Evolutionary conservation across 1,284 basidiomycete species (phyloP).

Genomic region (Abortiporus biennis): DNA sequence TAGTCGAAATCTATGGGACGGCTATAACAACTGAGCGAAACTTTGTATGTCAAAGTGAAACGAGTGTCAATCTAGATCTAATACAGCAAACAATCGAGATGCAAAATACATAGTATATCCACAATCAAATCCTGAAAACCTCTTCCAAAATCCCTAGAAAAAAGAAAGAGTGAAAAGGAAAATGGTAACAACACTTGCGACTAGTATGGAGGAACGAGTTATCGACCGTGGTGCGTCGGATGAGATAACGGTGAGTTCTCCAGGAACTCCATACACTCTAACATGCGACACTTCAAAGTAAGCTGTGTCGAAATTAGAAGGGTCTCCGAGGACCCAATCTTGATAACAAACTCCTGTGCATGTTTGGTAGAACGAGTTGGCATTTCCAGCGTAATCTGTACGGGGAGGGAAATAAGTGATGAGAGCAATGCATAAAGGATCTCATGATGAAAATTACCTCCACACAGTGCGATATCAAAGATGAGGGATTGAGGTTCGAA

Average conservation of each 20-base stretch:
- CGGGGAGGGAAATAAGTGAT: not conserved
- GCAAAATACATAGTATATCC: too few species aligned
- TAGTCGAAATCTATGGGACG: too few species aligned
- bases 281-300: slow-evolving; percentile 73
- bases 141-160: too few species aligned
- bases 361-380: slow-evolving; percentile 52
- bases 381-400: slow-evolving; percentile 30
- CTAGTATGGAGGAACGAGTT: too few species aligned
- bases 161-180: too few species aligned
- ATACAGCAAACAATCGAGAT: too few species aligned
- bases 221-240: slow-evolving; percentile 16
- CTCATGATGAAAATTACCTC: slow-evolving; percentile 35
- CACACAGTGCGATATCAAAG: slow-evolving; percentile 74
- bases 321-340: slow-evolving; percentile 68
- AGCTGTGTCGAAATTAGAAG: slow-evolving; percentile 61
- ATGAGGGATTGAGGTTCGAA: slow-evolving; percentile 66
- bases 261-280: slow-evolving; percentile 41
- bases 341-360: slow-evolving; percentile 65
- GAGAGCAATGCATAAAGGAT: slow-evolving; percentile 3
- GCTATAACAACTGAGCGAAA: too few species aligned
- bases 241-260: slow-evolving; percentile 21
- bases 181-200: too few species aligned
- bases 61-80: too few species aligned
- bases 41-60: too few species aligned
- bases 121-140: too few species aligned